Evolutionary conservation across 495 filamentous ascomycete species (phyloP).

Genomic region (Neurospora sublineolata): DNA sequence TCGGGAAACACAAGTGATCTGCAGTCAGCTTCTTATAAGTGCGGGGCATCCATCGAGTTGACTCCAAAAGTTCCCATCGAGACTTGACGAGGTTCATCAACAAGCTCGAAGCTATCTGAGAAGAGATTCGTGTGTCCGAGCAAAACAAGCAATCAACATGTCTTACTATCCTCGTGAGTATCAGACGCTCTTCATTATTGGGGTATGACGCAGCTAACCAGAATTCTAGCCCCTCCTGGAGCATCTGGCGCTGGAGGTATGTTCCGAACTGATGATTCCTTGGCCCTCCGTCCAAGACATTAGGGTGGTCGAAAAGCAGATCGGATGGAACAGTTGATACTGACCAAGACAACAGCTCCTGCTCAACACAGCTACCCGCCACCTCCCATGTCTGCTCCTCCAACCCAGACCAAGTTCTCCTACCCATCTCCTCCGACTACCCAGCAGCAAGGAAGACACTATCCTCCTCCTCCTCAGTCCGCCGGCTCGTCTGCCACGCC

Average conservation of each 20-base stretch:
- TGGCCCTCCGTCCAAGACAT: not conserved
- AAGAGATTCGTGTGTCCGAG: not conserved
- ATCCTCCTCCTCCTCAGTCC: constrained; percentile 20
- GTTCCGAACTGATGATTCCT: not conserved
- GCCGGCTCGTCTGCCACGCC: constrained; percentile 11
- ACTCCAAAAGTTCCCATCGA: not conserved
- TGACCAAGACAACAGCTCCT: not conserved
- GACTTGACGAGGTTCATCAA: not conserved
- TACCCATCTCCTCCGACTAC: constrained; percentile 28
- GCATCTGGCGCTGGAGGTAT: constrained; percentile 16
- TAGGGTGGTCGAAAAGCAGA: not conserved
- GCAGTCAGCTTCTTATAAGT: not conserved
- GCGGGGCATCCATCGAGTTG: not conserved
- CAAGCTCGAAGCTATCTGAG: not conserved
- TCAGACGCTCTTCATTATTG: not conserved
- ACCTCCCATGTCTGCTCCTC: constrained; percentile 28
- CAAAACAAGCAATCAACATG: constrained; percentile 7
- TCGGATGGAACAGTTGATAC: not conserved
- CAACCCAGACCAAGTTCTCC: constrained; percentile 35
- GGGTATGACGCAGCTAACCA: not conserved
- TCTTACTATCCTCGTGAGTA: constrained; percentile 27
- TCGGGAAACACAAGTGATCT: not conserved
- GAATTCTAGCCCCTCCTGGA: constrained; percentile 14
- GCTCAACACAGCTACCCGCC: constrained; percentile 22
- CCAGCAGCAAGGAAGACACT: constrained; percentile 18